Evolutionary conservation across 768 basidiomycete genomes (phyloP), one percentile per base, ranked within the genome.

Genomic region (Russula compacta): DNA sequence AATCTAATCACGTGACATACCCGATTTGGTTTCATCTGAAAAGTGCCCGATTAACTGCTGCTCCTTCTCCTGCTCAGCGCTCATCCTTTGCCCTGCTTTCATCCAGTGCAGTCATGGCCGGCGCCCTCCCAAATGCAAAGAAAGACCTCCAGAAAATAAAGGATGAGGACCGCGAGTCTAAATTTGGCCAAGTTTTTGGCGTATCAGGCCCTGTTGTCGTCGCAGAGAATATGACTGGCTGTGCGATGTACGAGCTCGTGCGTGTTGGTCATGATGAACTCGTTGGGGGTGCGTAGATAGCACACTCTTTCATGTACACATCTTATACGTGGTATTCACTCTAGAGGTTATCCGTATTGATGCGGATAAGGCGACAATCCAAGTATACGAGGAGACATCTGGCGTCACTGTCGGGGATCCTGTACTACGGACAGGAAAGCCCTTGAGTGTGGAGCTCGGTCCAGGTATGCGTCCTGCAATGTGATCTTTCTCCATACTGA

Each of bases 351-450:
- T 99, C 69, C 85, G 97, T 69, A 98, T 99, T 76, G 97, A 98
- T 67, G 85, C 85, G 64, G 97, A 99, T 77, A 95, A 97, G 77
- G 91, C 91, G 46, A 98, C 97, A 12, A 98, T 99, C 63, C 97
- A 99, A 74, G 97, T 99, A 10, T 98, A 99, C 70, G 97, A 99
- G 74, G 97, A 99, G 78, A 98, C 95, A 6, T 97, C 95, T 46
- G 97, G 97, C 56, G 97, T 99, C 44, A 98, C 95, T 6, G 95
- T 98, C 55, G 97, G 97, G 33, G 97, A 99, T 77, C 97, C 97
- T 51, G 97, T 99, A 17, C 76, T 99, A 70, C 83, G 95, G 58
- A 99, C 97, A 33, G 97, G 95, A 49, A 99, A 99, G 73, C 97
- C 97, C 35, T 83, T 99, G 58, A 93, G 91, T 72, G 97, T 98